Evolutionary conservation across 768 basidiomycete species (phyloP).

Genomic region (Pleurotus giganteus): DNA sequence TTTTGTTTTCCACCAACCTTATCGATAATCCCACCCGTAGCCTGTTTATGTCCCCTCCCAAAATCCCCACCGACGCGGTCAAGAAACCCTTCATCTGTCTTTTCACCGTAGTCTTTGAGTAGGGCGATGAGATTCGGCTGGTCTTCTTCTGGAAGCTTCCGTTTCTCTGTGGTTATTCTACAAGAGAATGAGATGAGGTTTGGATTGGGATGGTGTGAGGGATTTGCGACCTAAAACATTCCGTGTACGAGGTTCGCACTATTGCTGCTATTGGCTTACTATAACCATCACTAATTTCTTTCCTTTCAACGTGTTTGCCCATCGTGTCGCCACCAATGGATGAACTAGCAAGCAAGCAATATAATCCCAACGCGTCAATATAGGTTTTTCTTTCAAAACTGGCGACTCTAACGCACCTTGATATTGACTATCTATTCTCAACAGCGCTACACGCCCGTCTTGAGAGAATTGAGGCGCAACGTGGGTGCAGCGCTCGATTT

Average conservation of each 20-base stretch:
- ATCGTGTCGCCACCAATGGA: constrained; percentile 1
- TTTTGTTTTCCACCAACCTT: too few relatives aligned
- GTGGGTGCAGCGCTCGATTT: background rate
- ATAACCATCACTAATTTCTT: constrained; percentile 1
- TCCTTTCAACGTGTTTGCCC: background rate
- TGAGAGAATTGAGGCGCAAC: constrained; percentile 1
- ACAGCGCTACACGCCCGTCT: background rate
- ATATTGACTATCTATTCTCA: background rate
- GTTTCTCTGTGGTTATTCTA: background rate
- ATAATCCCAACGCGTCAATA: too few relatives aligned
- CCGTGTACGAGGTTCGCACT: background rate
- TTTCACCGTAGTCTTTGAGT: background rate
- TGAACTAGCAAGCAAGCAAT: background rate
- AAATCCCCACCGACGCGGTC: background rate
- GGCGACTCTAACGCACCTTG: background rate
- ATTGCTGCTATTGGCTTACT: background rate
- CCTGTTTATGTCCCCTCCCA: background rate
- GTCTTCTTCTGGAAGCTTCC: background rate
- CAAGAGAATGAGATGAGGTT: constrained; percentile 1
- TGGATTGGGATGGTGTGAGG: background rate
- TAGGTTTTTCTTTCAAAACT: background rate
- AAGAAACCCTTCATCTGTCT: background rate
- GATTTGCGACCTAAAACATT: background rate
- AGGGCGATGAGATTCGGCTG: background rate
- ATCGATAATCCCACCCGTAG: background rate